These are phyloP conservation scores for Mycosphaerella arachidis DNA, from an alignment of 2,329 filamentous ascomycete species.

Conservation along the genomic window DNA sequence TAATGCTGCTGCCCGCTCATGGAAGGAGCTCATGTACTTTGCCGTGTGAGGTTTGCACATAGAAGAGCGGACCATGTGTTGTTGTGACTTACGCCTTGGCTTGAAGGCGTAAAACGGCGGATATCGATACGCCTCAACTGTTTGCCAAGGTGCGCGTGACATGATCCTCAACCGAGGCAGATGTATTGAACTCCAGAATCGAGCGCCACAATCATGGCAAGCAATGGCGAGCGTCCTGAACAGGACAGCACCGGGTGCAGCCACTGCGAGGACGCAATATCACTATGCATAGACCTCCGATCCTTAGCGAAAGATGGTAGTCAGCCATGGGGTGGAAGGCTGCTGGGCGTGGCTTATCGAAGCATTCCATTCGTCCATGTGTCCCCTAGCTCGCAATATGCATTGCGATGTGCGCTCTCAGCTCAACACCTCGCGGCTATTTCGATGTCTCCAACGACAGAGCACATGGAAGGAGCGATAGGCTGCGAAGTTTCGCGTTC, in stretches of 20 bases:
- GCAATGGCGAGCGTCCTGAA: not conserved
- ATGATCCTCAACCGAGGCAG: not conserved
- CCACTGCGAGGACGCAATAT: conserved; percentile 1
- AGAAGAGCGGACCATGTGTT: not conserved
- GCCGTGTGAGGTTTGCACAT: not conserved
- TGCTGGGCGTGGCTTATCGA: not conserved
- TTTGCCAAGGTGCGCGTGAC: not conserved
- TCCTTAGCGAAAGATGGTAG: not conserved
- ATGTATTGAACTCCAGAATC: not conserved
- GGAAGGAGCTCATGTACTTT: not conserved
- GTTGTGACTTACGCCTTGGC: not conserved
- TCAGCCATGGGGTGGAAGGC: not conserved
- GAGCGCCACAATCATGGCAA: not conserved
- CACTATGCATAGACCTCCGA: not conserved
- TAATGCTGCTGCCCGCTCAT: not conserved
- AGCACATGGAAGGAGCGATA: not conserved
- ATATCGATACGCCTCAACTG: not conserved
- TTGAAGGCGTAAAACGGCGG: not conserved
- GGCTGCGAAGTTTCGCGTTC: not conserved
- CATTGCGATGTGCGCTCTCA: not conserved
- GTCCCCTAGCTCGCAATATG: not conserved
- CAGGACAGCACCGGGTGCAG: not conserved
- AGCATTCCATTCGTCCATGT: not conserved
- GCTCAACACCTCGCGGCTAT: not conserved
- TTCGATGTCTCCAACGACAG: not conserved